Conservation (phyloP, 495 filamentous ascomycete genomes). For the Lophium mytilinum region DNA sequence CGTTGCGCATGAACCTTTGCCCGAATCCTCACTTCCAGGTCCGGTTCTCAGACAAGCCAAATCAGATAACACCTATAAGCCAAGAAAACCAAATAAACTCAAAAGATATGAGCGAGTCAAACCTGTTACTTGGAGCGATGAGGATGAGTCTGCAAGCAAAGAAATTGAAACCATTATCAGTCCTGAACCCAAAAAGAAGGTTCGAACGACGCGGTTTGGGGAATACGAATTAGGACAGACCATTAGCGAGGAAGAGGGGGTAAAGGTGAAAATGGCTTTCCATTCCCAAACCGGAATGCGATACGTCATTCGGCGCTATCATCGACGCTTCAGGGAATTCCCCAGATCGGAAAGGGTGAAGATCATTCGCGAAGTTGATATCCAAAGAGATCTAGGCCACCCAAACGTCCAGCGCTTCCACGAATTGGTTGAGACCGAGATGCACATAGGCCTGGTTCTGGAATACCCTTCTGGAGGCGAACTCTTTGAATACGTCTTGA, state of each 20-base stretch:
- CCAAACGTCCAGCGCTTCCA: constrained; percentile 94
- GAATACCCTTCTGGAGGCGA: constrained; percentile 97
- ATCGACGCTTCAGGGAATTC: too few relatives aligned
- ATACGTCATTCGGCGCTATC: constrained; percentile 96
- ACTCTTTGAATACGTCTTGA: constrained; percentile 94
- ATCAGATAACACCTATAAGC: not conserved
- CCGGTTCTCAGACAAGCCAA: not conserved
- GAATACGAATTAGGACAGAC: constrained; percentile 93
- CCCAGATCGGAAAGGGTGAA: constrained; percentile 70
- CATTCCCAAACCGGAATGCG: constrained; percentile 87
- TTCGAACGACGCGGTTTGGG: constrained; percentile 48
- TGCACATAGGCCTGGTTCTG: constrained; percentile 93
- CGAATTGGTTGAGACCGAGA: constrained; percentile 96
- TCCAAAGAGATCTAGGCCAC: constrained; percentile 75
- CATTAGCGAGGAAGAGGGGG: constrained; percentile 94
- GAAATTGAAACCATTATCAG: not conserved
- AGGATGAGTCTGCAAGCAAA: not conserved
- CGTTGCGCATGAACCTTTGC: not conserved
- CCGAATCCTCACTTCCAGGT: not conserved
- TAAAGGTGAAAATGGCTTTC: constrained; percentile 97
- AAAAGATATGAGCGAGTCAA: too few relatives aligned
- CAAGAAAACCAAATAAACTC: not conserved
- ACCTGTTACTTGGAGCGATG: not conserved
- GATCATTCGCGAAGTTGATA: constrained; percentile 91
- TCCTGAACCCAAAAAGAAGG: not conserved